Percentiles rank a stretch among this genome's conserved stretches.
Conservation (phyloP, 2,329 filamentous ascomycete species). For the Ophiostoma montium region DNA sequence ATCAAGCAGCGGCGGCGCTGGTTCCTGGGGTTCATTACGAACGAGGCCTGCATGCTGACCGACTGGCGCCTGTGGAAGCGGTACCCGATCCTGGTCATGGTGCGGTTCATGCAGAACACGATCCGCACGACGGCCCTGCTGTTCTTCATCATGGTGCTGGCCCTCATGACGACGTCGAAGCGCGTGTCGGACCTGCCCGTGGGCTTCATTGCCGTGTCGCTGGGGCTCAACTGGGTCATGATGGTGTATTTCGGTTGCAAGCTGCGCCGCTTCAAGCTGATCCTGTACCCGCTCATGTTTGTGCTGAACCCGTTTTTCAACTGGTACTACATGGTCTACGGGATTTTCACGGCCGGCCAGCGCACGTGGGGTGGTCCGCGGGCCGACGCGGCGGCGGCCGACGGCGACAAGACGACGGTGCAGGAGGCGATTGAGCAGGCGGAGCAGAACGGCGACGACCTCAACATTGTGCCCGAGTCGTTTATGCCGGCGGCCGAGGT, state of each 20-base stretch:
- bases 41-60: constrained; percentile 96
- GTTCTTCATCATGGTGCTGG: constrained; percentile 87
- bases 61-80: constrained; percentile 83
- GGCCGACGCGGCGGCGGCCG: constrained; percentile 73
- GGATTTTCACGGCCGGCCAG: constrained; percentile 86
- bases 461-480: constrained; percentile 79
- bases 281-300: constrained; percentile 93
- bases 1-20: constrained; percentile 90
- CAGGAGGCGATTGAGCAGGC: constrained; percentile 76
- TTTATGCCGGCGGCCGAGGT: constrained; percentile 49
- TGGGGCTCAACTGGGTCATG: constrained; percentile 84
- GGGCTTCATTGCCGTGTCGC: constrained; percentile 82
- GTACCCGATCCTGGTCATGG: constrained; percentile 73
- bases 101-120: constrained; percentile 91
- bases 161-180: constrained; percentile 72
- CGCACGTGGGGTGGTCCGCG: constrained; percentile 91
- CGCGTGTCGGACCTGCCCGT: constrained; percentile 67
- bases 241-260: constrained; percentile 93
- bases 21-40: constrained; percentile 96
- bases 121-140: constrained; percentile 87
- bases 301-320: constrained; percentile 93
- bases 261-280: constrained; percentile 80
- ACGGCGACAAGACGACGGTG: constrained; percentile 56
- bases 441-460: constrained; percentile 65
- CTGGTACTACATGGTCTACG: constrained; percentile 96